These are phyloP conservation scores for Camelina sativa DNA, from an alignment of 345 rosid species.

Conservation along the genomic window DNA sequence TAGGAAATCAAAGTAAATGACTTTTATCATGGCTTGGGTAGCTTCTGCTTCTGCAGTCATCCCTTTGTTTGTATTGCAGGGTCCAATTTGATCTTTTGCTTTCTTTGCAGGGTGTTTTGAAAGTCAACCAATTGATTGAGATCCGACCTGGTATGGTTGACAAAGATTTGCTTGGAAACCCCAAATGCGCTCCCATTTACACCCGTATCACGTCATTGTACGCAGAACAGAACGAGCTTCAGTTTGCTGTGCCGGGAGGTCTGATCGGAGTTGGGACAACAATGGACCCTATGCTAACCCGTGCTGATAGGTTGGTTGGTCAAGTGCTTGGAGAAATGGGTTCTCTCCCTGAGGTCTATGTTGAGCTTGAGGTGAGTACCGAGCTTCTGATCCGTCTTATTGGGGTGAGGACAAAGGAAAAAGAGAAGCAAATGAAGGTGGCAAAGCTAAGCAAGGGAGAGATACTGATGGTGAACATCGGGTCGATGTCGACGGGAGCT, in stretches of 20 bases:
- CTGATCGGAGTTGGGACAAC: not conserved
- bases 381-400: not conserved
- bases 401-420: not conserved
- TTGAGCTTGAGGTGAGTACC: not conserved
- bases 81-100: too few relatives aligned
- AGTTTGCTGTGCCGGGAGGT: conserved; percentile 1
- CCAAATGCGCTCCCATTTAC: not conserved
- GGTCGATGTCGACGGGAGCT: not conserved
- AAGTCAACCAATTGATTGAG: not conserved
- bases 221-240: not conserved
- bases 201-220: not conserved
- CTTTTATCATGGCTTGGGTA: too few relatives aligned
- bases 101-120: not conserved
- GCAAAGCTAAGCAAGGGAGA: not conserved
- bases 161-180: not conserved
- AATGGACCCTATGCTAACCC: not conserved
- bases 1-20: too few relatives aligned
- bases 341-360: not conserved
- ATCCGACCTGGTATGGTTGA: not conserved
- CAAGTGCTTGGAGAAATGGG: not conserved
- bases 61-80: too few relatives aligned
- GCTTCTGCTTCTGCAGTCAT: too few relatives aligned
- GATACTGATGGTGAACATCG: not conserved
- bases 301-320: conserved; percentile 1
- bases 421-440: not conserved